Percentiles rank a stretch among this genome's conserved stretches.
Conservation (phyloP, 2,329 filamentous ascomycete species). For the Fusarium longipes region DNA sequence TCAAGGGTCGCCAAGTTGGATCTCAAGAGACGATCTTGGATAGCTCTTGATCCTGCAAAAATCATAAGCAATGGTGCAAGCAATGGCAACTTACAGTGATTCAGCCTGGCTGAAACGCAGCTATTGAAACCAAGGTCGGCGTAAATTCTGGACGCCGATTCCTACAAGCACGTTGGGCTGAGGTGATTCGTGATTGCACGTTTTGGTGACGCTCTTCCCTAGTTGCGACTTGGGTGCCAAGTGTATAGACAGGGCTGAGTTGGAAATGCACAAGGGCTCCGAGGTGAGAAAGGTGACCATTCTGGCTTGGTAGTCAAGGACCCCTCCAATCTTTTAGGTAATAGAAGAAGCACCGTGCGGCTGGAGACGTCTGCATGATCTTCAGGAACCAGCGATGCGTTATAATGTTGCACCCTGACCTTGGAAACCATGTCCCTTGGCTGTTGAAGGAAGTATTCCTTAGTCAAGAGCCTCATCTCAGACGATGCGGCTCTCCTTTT, state of each 20-base stretch:
- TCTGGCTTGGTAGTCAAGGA: constrained; percentile 5
- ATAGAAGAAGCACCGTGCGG: constrained; percentile 29
- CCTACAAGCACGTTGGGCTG: constrained; percentile 38
- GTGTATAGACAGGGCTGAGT: constrained; percentile 30
- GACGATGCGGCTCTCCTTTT: constrained; percentile 31
- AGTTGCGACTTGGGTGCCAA: constrained; percentile 20
- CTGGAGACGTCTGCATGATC: constrained; percentile 28
- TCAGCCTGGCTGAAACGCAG: background rate
- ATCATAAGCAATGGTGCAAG: constrained; percentile 26
- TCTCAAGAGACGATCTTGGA: constrained; percentile 1
- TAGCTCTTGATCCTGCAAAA: constrained; percentile 15
- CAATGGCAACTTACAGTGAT: constrained; percentile 13
- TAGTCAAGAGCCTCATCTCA: constrained; percentile 33
- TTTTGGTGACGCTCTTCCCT: constrained; percentile 15
- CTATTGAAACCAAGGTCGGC: constrained; percentile 14
- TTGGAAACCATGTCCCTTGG: constrained; percentile 15
- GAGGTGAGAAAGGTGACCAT: background rate
- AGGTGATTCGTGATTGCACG: constrained; percentile 37
- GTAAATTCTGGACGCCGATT: constrained; percentile 5
- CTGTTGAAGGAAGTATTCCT: constrained; percentile 1
- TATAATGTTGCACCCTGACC: constrained; percentile 28
- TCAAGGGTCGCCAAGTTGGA: constrained; percentile 26
- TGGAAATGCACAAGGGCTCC: constrained; percentile 22
- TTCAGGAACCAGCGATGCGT: constrained; percentile 41
- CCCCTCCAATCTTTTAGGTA: constrained; percentile 29